Percentiles rank a stretch among this genome's conserved stretches.
phyloP scores from a whole-genome alignment of 164 flowering plant species.

The Annona squamosa region DNA sequence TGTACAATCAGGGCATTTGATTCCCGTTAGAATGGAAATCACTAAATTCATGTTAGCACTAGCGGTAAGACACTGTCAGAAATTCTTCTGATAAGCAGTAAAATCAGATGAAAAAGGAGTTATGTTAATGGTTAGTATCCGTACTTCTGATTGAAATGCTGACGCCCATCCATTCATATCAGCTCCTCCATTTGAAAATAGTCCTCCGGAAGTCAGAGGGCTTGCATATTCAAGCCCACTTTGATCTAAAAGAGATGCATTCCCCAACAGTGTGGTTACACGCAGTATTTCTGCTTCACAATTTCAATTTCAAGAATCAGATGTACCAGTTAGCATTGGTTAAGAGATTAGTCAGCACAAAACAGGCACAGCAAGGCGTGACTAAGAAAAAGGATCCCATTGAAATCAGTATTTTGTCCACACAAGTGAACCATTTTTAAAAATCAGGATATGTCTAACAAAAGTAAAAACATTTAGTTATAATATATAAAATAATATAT shows the following conservation, averaged over 20 bases:
- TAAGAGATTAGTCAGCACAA: slow-evolving; percentile 14
- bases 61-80: slow-evolving; percentile 41
- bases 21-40: slow-evolving; percentile 41
- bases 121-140: slow-evolving; percentile 98
- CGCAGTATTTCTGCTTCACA: slow-evolving; percentile 98
- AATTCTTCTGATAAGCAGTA: slow-evolving; percentile 40
- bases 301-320: slow-evolving; percentile 17
- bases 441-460: not conserved
- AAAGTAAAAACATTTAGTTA: not conserved
- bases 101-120: slow-evolving; percentile 63
- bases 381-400: slow-evolving; percentile 1
- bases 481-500: too few relatives aligned
- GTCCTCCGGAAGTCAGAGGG: slow-evolving; percentile 91
- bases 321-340: slow-evolving; percentile 15
- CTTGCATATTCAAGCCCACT: slow-evolving; percentile 98
- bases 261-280: slow-evolving; percentile 99
- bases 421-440: not conserved
- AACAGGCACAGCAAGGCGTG: slow-evolving; percentile 7
- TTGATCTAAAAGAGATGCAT: slow-evolving; percentile 98
- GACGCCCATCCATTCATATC: slow-evolving; percentile 90
- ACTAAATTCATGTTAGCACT: slow-evolving; percentile 41
- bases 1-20: slow-evolving; percentile 23
- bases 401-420: slow-evolving; percentile 7
- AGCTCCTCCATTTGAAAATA: slow-evolving; percentile 92
- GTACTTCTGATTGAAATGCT: slow-evolving; percentile 97